These are phyloP conservation scores for Daldinia childiae DNA, from an alignment of 495 filamentous ascomycete genomes.

Conservation along the genomic window DNA sequence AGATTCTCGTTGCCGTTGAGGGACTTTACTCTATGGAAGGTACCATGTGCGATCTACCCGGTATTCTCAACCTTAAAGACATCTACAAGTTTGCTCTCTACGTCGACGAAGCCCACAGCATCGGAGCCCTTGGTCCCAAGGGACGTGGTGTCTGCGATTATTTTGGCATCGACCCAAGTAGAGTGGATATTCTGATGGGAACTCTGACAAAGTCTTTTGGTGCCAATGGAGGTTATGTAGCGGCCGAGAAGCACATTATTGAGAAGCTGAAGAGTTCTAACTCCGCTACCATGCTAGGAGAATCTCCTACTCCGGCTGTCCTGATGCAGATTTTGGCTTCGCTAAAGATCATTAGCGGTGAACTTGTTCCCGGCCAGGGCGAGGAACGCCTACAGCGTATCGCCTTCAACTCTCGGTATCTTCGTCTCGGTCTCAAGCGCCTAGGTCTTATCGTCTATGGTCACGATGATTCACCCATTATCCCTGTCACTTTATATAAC, in stretches of 20 bases:
- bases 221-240: conserved; percentile 96
- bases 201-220: conserved; percentile 98
- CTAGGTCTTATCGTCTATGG: conserved; percentile 97
- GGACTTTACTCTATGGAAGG: conserved; percentile 99
- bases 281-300: conserved; percentile 85
- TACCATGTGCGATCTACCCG: conserved; percentile 95
- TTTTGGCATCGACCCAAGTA: conserved; percentile 85
- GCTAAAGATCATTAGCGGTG: conserved; percentile 86
- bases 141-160: conserved; percentile 97
- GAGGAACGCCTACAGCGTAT: conserved; percentile 95
- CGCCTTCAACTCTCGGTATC: conserved; percentile 98
- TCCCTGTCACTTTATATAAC: conserved; percentile 92
- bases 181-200: conserved; percentile 97
- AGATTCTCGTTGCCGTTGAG: conserved; percentile 96
- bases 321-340: conserved; percentile 87
- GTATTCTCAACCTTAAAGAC: conserved; percentile 82
- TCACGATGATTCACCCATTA: conserved; percentile 97
- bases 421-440: conserved; percentile 94
- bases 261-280: conserved; percentile 88
- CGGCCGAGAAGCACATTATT: conserved; percentile 89
- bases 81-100: conserved; percentile 97
- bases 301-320: conserved; percentile 86
- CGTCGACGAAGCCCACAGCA: conserved; percentile 95
- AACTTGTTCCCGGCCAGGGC: conserved; percentile 87
- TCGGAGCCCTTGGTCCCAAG: conserved; percentile 87